Base-by-base conservation (phyloP, 129 eudicot genomes). In the Apium graveolens region DNA sequence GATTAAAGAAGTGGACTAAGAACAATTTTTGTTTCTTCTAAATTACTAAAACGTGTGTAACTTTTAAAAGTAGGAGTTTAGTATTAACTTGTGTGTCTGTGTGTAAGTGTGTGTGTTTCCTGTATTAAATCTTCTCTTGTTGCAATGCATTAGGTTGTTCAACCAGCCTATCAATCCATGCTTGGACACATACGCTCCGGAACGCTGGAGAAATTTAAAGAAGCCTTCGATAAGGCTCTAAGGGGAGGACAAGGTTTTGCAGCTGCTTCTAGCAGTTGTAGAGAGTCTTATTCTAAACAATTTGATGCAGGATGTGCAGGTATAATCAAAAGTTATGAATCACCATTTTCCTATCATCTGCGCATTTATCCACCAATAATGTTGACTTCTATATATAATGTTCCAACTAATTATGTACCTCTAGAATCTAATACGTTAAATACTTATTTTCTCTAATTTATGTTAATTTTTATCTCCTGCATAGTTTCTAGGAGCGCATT, bases 301-400 rank as follows among this genome's bases (percentile, higher is more conserved):
- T 90, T 88, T 85, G 89, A 90, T 73, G 88, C 82, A 78, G 84
- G 76, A 83, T 85, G 87, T 77, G 85, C 87, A 88, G 97, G 97
- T 92, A 83, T 51, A 41, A 24, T 5, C 34, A 62, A 46, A n/a
- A 75, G 53, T 55, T 46, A 26, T n/a, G 1, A 11, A 11, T 24
- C 16, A n/a, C 45, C 57, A 27, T 74, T 74, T 26, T 2, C 5
- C 38, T 74, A 44, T 74, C 17, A 31, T 31, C 72, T 66, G 35
- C 24, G 34, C 20, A 65, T 31, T 32, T 14, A 66, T 66, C 39
- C 24, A 27, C 41, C 14, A 31, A 13, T 41, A 66, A 31, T 66
- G 20, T 29, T 27, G 70, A 63, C 63, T 26, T 63, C 8, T 65
- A 27, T 65, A 26, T 29, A 65, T 20, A 1, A 8, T 72, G 14